Percentiles rank a stretch among this genome's conserved stretches.
Conservation (phyloP, 257 asterid species). For the Eucommia ulmoides region DNA sequence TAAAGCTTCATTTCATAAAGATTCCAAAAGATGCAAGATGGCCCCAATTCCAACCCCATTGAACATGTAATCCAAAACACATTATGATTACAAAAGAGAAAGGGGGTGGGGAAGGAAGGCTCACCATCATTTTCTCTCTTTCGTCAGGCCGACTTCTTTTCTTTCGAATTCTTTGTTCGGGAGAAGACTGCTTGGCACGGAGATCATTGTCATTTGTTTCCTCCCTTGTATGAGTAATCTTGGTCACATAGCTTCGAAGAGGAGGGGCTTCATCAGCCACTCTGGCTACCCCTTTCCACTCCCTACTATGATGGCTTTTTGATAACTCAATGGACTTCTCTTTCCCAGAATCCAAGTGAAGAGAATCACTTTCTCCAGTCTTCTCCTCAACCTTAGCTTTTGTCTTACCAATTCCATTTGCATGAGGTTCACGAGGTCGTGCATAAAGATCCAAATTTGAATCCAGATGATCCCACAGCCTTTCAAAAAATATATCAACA, state of each 20-base stretch:
- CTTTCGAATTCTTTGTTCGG: constrained; percentile 35
- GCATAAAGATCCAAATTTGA: constrained; percentile 46
- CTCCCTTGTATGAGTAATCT: constrained; percentile 20
- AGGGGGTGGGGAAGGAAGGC: background rate
- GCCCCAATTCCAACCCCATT: too few relatives aligned
- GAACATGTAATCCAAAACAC: too few relatives aligned
- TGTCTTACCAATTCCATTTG: constrained; percentile 20
- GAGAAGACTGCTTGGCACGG: constrained; percentile 29
- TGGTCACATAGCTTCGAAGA: constrained; percentile 25
- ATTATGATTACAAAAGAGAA: too few relatives aligned
- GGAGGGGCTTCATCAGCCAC: constrained; percentile 30
- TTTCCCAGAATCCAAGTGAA: constrained; percentile 34
- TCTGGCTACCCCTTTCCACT: constrained; percentile 29
- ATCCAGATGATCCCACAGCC: constrained; percentile 96
- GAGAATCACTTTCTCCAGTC: constrained; percentile 25
- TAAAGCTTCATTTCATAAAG: too few relatives aligned
- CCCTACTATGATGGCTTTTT: constrained; percentile 25
- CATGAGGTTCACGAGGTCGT: constrained; percentile 32
- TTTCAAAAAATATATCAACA: constrained; percentile 22
- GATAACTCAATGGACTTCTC: constrained; percentile 20
- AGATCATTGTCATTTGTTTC: constrained; percentile 30
- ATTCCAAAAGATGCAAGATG: too few relatives aligned
- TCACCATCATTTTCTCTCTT: constrained; percentile 45
- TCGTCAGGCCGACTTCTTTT: constrained; percentile 51
- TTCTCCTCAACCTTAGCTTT: constrained; percentile 21